phyloP scores from a whole-genome alignment of 2,329 filamentous ascomycete species.

The Neonectria ditissima region DNA sequence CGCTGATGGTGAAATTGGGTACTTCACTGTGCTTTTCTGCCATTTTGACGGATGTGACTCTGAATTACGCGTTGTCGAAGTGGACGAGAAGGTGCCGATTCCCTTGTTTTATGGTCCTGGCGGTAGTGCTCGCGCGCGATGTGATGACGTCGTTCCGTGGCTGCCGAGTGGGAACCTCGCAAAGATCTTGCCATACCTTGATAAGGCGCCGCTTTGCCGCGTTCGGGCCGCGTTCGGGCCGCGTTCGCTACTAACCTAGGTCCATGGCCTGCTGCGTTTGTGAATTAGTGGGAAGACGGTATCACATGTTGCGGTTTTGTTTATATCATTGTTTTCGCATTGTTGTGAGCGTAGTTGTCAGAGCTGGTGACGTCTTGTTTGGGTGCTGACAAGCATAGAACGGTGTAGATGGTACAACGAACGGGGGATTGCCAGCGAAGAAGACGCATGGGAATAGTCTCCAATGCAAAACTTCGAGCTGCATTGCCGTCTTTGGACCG shows the following conservation, averaged over 20 bases:
- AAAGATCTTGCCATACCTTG: neutral
- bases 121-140: slow-evolving; percentile 2
- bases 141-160: slow-evolving; percentile 33
- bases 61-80: neutral
- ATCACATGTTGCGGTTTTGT: neutral
- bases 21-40: slow-evolving; percentile 46
- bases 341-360: neutral
- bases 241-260: slow-evolving; percentile 4
- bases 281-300: neutral
- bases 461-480: too few species aligned
- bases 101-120: slow-evolving; percentile 9
- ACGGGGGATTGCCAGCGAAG: neutral
- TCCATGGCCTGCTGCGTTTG: slow-evolving; percentile 4
- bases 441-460: neutral
- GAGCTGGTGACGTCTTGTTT: neutral
- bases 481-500: too few species aligned
- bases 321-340: neutral
- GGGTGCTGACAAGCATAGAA: neutral
- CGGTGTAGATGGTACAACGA: neutral
- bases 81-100: neutral
- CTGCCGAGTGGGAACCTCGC: slow-evolving; percentile 24
- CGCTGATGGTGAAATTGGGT: slow-evolving; percentile 55
- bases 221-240: slow-evolving; percentile 18
- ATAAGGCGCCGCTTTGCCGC: slow-evolving; percentile 25
- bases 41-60: slow-evolving; percentile 33